Conservation (phyloP, 1,139 yeast genomes). For the Kluyveromyces sp. region DNA sequence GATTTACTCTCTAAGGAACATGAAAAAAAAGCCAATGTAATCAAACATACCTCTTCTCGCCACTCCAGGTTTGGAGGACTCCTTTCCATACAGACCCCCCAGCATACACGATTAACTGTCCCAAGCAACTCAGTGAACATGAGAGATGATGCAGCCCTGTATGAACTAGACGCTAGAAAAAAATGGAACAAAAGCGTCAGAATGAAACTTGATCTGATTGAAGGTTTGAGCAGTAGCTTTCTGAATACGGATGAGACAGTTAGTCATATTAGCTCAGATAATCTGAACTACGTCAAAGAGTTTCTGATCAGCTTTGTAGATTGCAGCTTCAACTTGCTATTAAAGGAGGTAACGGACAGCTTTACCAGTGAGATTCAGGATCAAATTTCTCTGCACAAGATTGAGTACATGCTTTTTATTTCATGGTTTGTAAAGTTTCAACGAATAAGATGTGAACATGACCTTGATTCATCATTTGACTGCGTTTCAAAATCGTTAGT, state of each 20-base stretch:
- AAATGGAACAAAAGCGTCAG: conserved; percentile 49
- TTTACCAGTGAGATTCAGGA: conserved; percentile 42
- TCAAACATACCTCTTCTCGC: conserved; percentile 55
- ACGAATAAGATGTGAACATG: conserved; percentile 25
- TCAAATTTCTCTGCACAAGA: conserved; percentile 29
- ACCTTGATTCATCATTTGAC: conserved; percentile 15
- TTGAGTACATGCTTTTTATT: conserved; percentile 52
- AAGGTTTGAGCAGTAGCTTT: conserved; percentile 31
- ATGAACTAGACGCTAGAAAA: conserved; percentile 58
- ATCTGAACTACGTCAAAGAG: conserved; percentile 34
- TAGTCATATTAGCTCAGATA: conserved; percentile 31
- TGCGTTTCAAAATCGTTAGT: conserved; percentile 60
- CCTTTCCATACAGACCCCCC: conserved; percentile 57
- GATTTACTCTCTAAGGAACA: conserved; percentile 55
- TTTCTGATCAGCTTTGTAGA: conserved; percentile 60
- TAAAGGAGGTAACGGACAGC: conserved; percentile 45
- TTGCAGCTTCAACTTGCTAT: conserved; percentile 67
- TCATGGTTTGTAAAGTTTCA: conserved; percentile 64
- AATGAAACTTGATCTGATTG: conserved; percentile 42
- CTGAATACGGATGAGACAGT: conserved; percentile 31
- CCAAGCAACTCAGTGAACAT: conserved; percentile 69
- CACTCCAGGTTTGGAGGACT: conserved; percentile 92
- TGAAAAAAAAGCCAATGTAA: conserved; percentile 43
- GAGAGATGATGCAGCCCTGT: conserved; percentile 43
- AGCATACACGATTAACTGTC: conserved; percentile 54